Percentiles rank a stretch among this genome's conserved stretches.
phyloP scores from a whole-genome alignment of 2,329 filamentous ascomycete species.

The Cladosporium sp. region DNA sequence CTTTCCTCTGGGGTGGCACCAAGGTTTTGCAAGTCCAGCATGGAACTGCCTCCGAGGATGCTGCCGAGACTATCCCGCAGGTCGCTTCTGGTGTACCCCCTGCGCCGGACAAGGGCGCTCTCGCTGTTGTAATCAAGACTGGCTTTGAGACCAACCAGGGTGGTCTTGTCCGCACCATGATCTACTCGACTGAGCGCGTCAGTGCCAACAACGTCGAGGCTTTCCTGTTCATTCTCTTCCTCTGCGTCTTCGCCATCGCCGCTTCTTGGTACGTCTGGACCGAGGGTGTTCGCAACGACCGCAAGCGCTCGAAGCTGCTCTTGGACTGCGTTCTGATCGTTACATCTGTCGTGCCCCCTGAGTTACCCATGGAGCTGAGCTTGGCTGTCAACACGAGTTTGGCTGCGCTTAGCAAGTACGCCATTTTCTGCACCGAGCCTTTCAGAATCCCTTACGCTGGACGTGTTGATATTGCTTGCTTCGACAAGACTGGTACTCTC shows the following conservation, averaged over 20 bases:
- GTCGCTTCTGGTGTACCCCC: conserved; percentile 69
- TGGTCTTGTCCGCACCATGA: conserved; percentile 97
- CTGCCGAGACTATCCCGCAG: conserved; percentile 53
- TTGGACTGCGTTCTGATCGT: conserved; percentile 97
- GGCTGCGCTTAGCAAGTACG: conserved; percentile 87
- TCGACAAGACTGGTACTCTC: conserved; percentile 96
- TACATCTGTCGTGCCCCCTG: conserved; percentile 96
- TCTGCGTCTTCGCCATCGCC: conserved; percentile 91
- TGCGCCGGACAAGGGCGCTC: conserved; percentile 89
- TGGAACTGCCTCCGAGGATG: conserved; percentile 69
- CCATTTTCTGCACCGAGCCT: conserved; percentile 97
- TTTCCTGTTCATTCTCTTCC: conserved; percentile 94
- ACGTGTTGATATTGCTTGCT: conserved; percentile 92
- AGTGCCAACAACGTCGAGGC: conserved; percentile 98
- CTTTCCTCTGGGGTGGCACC: conserved; percentile 94
- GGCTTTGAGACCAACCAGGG: conserved; percentile 98
- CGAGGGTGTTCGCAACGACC: conserved; percentile 87
- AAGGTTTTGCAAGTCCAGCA: conserved; percentile 96
- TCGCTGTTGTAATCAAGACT: conserved; percentile 93
- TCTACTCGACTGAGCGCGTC: conserved; percentile 96
- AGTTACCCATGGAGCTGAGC: conserved; percentile 96
- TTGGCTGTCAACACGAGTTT: conserved; percentile 96
- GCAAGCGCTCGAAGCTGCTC: conserved; percentile 94
- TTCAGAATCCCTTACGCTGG: conserved; percentile 97
- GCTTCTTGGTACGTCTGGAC: conserved; percentile 99